Evolutionary conservation across 106 monocot genomes (phyloP).

Genomic region (Acorus gramineus): DNA sequence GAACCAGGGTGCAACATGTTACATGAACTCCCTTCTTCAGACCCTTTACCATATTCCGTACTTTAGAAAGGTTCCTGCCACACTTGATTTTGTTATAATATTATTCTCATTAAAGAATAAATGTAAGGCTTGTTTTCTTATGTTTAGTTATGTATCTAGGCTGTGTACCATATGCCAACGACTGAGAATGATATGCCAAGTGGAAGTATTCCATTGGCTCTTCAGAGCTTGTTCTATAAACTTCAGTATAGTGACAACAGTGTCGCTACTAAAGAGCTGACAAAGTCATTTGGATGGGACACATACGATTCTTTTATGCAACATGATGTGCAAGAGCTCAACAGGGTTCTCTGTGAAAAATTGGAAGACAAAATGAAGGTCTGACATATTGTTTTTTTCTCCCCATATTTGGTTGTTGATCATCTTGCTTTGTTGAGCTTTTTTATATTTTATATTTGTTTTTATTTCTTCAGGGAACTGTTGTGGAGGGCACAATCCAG

Average conservation of each 20-base stretch:
- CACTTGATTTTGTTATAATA: not conserved
- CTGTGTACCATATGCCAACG: conserved; percentile 43
- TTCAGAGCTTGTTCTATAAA: conserved; percentile 50
- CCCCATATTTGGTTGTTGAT: not conserved
- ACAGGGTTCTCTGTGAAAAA: conserved; percentile 76
- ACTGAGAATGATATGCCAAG: conserved; percentile 39
- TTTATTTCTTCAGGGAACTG: conserved; percentile 41
- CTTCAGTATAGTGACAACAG: conserved; percentile 59
- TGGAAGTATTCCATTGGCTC: conserved; percentile 33
- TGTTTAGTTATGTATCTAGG: conserved; percentile 6
- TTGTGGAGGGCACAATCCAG: conserved; percentile 70
- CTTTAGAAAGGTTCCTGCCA: conserved; percentile 42
- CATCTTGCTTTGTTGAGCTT: not conserved
- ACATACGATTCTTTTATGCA: conserved; percentile 57
- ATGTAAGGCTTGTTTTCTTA: not conserved
- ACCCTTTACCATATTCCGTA: conserved; percentile 64
- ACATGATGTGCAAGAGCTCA: conserved; percentile 86
- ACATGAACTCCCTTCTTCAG: conserved; percentile 73
- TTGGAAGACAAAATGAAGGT: conserved; percentile 95
- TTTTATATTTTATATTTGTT: not conserved
- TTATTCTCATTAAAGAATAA: not conserved
- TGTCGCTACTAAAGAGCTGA: conserved; percentile 47
- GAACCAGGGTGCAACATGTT: conserved; percentile 71
- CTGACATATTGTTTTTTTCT: not conserved
- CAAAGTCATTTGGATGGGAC: conserved; percentile 52